These are phyloP conservation scores for Xylaria sp. DNA, from an alignment of 2,329 filamentous ascomycete species.

Conservation along the genomic window DNA sequence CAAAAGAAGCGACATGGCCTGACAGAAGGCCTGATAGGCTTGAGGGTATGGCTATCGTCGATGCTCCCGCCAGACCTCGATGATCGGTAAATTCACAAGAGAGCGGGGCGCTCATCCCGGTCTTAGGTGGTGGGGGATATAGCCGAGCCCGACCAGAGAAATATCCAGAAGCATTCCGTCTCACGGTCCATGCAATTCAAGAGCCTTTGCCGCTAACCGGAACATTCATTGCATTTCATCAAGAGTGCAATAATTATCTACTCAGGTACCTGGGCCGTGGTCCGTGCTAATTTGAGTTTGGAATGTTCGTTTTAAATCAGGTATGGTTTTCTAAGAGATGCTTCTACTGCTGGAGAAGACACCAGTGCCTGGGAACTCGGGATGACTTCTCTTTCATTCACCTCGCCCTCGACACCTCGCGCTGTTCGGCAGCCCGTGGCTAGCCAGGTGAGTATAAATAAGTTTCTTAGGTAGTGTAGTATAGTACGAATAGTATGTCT, in stretches of 20 bases:
- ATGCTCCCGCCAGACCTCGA: slow-evolving; percentile 28
- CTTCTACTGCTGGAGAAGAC: neutral
- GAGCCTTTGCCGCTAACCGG: neutral
- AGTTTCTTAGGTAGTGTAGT: too few species aligned
- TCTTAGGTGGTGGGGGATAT: neutral
- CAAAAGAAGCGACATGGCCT: neutral
- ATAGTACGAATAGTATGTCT: neutral
- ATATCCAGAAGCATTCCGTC: neutral
- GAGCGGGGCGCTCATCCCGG: slow-evolving; percentile 13
- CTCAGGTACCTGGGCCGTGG: too few species aligned
- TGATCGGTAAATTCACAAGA: slow-evolving; percentile 13
- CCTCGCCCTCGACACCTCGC: neutral
- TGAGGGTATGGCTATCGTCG: slow-evolving; percentile 18
- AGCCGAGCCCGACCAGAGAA: neutral
- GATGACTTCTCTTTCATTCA: neutral
- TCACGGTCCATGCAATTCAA: neutral
- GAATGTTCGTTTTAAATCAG: neutral
- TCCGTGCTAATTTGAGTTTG: neutral
- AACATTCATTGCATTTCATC: neutral
- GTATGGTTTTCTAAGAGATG: neutral
- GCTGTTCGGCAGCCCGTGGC: neutral
- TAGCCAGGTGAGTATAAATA: neutral
- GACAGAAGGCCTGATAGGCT: slow-evolving; percentile 2
- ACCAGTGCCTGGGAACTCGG: neutral
- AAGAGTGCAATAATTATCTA: neutral